Conservation (phyloP, 139 green algal species). For the Diplosphaera chodatii region DNA sequence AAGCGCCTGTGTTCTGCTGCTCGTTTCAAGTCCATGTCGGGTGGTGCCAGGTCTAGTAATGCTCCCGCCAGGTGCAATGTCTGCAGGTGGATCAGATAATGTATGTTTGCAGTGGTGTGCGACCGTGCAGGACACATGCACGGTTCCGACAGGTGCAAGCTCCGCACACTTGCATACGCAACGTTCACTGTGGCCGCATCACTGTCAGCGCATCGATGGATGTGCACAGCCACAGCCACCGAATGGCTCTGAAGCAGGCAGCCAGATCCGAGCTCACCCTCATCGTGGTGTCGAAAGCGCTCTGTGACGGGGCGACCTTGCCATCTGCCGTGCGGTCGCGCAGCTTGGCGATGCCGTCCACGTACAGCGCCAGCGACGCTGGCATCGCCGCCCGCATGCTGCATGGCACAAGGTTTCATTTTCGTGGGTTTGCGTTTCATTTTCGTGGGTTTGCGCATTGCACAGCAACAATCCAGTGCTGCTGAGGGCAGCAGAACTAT, state of each 20-base stretch:
- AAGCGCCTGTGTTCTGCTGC: not conserved
- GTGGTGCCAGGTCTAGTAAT: not conserved
- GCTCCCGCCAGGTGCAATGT: not conserved
- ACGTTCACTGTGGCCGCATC: not conserved
- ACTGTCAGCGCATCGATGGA: not conserved
- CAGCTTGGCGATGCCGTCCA: not conserved
- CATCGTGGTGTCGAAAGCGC: not conserved
- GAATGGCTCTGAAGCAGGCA: too few species aligned
- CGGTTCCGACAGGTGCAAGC: too few species aligned
- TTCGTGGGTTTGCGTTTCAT: not conserved
- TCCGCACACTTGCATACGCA: not conserved
- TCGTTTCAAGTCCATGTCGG: not conserved
- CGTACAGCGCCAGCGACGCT: not conserved
- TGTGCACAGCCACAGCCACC: not conserved
- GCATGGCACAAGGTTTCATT: not conserved
- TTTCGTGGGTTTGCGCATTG: too few species aligned
- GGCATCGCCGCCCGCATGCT: not conserved
- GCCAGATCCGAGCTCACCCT: not conserved
- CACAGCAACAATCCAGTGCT: not conserved
- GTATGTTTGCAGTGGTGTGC: not conserved
- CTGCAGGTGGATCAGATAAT: not conserved
- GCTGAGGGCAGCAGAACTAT: not conserved
- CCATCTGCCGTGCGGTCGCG: not conserved
- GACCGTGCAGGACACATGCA: not conserved
- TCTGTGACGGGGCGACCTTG: not conserved